Conservation (phyloP, 805 yeast genomes). For the Lachancea lanzarotensis region DNA sequence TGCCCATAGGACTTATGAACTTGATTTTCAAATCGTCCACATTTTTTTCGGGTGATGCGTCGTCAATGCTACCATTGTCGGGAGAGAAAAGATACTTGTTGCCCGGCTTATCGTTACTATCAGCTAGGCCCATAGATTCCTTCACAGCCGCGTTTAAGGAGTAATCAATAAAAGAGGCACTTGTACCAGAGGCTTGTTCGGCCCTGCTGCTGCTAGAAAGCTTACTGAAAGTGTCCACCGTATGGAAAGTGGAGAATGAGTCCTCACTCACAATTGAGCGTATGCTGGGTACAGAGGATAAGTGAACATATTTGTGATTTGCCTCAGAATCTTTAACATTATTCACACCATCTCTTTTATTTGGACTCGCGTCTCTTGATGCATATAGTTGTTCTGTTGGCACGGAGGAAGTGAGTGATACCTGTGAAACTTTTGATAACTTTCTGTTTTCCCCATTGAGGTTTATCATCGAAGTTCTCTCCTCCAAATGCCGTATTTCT, state of each 20-base stretch:
- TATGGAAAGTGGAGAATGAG: constrained; percentile 15
- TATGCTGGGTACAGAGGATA: constrained; percentile 28
- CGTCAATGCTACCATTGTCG: constrained; percentile 23
- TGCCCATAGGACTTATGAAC: constrained; percentile 18
- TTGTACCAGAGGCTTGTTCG: not conserved
- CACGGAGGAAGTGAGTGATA: constrained; percentile 13
- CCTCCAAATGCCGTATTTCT: constrained; percentile 17
- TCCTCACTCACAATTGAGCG: constrained; percentile 23
- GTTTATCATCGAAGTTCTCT: not conserved
- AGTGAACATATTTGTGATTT: constrained; percentile 5
- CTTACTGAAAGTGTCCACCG: constrained; percentile 8
- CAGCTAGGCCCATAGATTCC: constrained; percentile 3
- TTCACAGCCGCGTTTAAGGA: not conserved
- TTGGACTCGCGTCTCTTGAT: constrained; percentile 21
- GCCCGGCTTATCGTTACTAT: constrained; percentile 5
- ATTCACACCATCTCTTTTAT: constrained; percentile 4
- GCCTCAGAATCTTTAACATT: not conserved
- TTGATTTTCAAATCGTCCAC: constrained; percentile 27
- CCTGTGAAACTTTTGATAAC: not conserved
- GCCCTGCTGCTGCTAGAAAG: not conserved
- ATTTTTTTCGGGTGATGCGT: constrained; percentile 30
- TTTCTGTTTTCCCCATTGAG: not conserved
- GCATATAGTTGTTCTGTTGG: constrained; percentile 22
- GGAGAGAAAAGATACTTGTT: constrained; percentile 28
- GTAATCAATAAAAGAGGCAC: not conserved